Base-by-base conservation (phyloP, 345 rosid species). In the Sapria himalayana region DNA sequence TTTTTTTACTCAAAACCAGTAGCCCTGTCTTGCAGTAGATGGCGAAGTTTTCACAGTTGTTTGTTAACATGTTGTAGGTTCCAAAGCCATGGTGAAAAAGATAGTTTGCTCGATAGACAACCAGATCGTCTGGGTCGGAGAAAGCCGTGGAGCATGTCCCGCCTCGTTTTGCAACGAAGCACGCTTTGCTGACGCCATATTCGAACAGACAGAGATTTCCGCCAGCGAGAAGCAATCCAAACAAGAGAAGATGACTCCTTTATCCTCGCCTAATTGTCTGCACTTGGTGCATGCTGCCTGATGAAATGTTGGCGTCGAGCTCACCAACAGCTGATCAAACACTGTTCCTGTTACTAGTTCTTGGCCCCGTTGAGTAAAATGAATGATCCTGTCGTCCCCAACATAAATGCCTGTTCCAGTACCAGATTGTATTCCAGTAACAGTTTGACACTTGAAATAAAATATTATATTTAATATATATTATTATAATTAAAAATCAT, bases 301-400 rank as follows among this genome's bases (percentile, higher is more conserved):
- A 46, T 47, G 15, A 25, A 55, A 67, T 6, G 80, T 49, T 9
- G 94, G 82, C 32, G 65, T 76, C 11, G 94, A 82, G 59, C 94
- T 89, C 15, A 61, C 65, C 29, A 89, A 56, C 10, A 89, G 53
- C 37, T 70, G 19, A 60, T 89, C 94, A 22, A 89, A 49, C 21
- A 65, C 71, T 0, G 94, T 82, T 5, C 94, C 94, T 0, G 94
- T 89, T 44, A 73, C 94, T 5, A 89, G 85, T 64, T 89, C 98
- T 66, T 81, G 76, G 39, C 94, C 98, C 4, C 62, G 67, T 54
- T 94, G 66, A 0, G 97, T 86, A 52, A 86, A 89, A 65, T 82
- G 98, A 56, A 82, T 39, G 18, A 89, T 94, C 31, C 54, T 70
- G 22, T 74, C 72, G 40, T 81, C 71, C 35, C 94, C 98, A 56